These are phyloP conservation scores for Penicillium fimorum DNA, from an alignment of 495 filamentous ascomycete genomes.

Conservation along the genomic window DNA sequence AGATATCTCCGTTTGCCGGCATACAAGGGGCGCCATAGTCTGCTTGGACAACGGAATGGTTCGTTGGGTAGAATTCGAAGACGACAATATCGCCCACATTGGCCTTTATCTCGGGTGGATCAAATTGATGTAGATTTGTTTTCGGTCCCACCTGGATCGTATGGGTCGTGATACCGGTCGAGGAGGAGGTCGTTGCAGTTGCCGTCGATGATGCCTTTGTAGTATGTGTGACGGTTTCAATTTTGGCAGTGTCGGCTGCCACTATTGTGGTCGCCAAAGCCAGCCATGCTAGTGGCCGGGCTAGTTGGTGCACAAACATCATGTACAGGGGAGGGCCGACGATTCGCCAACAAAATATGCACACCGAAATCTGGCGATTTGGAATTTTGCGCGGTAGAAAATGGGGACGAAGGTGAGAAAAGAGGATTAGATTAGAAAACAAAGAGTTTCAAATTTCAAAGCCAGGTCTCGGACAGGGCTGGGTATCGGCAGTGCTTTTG, in stretches of 20 bases:
- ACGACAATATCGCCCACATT: constrained; percentile 53
- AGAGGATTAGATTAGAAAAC: neutral
- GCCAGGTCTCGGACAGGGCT: neutral
- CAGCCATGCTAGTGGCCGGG: constrained; percentile 12
- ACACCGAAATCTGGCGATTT: neutral
- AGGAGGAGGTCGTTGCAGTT: constrained; percentile 13
- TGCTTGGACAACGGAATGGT: constrained; percentile 61
- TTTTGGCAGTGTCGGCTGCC: neutral
- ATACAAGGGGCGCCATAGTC: constrained; percentile 57
- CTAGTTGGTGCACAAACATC: constrained; percentile 7
- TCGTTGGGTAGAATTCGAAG: constrained; percentile 61
- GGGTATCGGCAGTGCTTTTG: neutral
- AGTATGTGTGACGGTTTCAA: too few species aligned
- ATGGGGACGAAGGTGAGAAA: neutral
- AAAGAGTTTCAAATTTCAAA: constrained; percentile 4
- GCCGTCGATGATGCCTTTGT: neutral
- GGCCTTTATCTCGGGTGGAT: constrained; percentile 52
- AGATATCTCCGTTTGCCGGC: constrained; percentile 40
- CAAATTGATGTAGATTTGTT: constrained; percentile 46
- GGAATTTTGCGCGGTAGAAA: neutral
- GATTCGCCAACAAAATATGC: neutral
- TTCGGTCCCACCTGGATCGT: constrained; percentile 51
- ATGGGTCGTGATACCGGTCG: constrained; percentile 36
- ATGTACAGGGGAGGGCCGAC: constrained; percentile 1
- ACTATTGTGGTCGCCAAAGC: constrained; percentile 6